Conservation (phyloP, 169 alveolate species). For the Theileria annulata region DNA sequence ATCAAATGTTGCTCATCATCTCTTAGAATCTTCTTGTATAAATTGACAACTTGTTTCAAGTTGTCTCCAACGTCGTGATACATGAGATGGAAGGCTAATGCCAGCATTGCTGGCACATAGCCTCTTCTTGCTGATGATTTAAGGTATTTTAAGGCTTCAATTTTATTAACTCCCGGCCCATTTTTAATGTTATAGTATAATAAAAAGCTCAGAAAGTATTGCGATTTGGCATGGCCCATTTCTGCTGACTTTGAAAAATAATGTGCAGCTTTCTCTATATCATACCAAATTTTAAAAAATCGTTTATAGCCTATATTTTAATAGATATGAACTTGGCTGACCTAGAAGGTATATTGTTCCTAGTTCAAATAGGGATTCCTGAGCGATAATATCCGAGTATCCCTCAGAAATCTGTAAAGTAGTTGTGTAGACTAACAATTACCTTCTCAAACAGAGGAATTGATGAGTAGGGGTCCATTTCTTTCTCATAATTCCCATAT, state of each 20-base stretch:
- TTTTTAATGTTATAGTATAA: constrained; percentile 9
- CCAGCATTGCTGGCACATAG: constrained; percentile 50
- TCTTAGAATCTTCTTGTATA: constrained; percentile 26
- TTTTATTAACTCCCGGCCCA: constrained; percentile 14
- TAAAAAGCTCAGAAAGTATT: constrained; percentile 42
- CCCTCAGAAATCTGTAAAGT: constrained; percentile 39
- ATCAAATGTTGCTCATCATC: neutral
- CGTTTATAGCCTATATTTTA: constrained; percentile 12
- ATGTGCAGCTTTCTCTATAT: constrained; percentile 39
- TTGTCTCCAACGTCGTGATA: constrained; percentile 29
- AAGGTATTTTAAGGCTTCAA: constrained; percentile 33
- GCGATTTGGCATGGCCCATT: constrained; percentile 34
- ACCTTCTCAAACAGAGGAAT: constrained; percentile 44
- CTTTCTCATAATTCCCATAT: constrained; percentile 26
- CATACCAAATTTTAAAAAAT: constrained; percentile 29
- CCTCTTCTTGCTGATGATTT: constrained; percentile 15
- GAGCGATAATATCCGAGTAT: constrained; percentile 37
- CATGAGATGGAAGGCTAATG: constrained; percentile 34
- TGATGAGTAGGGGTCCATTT: constrained; percentile 26
- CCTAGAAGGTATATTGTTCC: constrained; percentile 56
- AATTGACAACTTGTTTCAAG: constrained; percentile 9
- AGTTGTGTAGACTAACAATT: neutral
- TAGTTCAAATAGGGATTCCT: constrained; percentile 46
- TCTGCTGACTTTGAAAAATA: constrained; percentile 44
- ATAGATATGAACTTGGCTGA: neutral